These are phyloP conservation scores for Rasamsonia emersonii DNA, from an alignment of 2,329 filamentous ascomycete species.

Conservation along the genomic window DNA sequence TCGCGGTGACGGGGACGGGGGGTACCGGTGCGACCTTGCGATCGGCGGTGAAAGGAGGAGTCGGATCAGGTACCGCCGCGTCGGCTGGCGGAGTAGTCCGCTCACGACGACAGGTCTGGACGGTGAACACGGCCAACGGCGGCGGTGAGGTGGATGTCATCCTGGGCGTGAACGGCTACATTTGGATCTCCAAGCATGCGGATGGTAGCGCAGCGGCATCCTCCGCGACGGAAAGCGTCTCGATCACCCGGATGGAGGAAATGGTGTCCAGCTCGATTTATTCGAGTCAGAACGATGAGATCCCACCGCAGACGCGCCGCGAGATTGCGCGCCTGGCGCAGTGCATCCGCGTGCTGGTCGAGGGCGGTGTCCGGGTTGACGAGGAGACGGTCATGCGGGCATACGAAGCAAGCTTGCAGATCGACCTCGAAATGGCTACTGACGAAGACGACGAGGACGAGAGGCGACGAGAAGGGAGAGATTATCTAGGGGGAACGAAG, in stretches of 20 bases:
- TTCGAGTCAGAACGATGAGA: conserved; percentile 86
- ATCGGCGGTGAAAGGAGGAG: conserved; percentile 23
- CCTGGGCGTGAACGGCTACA: conserved; percentile 91
- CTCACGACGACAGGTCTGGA: conserved; percentile 79
- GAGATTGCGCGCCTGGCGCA: conserved; percentile 81
- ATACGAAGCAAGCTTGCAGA: conserved; percentile 72
- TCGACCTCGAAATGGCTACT: conserved; percentile 40
- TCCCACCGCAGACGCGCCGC: conserved; percentile 65
- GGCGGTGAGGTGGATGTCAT: conserved; percentile 66
- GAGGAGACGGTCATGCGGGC: conserved; percentile 78
- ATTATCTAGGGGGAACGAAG: conserved; percentile 35
- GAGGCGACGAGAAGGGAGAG: conserved; percentile 25
- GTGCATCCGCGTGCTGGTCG: conserved; percentile 73
- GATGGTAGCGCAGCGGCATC: conserved; percentile 40
- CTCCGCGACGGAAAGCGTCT: conserved; percentile 44
- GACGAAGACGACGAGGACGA: conserved; percentile 29
- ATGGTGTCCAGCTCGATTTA: conserved; percentile 78
- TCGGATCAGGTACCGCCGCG: conserved; percentile 43
- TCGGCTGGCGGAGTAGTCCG: conserved; percentile 71
- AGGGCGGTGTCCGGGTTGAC: conserved; percentile 75
- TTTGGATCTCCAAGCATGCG: conserved; percentile 85
- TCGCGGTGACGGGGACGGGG: conserved; percentile 70
- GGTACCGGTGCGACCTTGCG: conserved; percentile 48
- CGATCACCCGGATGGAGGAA: conserved; percentile 82
- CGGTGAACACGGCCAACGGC: conserved; percentile 45